Evolutionary conservation across 805 yeast genomes (phyloP).

Genomic region (Brettanomyces bruxellensis): DNA sequence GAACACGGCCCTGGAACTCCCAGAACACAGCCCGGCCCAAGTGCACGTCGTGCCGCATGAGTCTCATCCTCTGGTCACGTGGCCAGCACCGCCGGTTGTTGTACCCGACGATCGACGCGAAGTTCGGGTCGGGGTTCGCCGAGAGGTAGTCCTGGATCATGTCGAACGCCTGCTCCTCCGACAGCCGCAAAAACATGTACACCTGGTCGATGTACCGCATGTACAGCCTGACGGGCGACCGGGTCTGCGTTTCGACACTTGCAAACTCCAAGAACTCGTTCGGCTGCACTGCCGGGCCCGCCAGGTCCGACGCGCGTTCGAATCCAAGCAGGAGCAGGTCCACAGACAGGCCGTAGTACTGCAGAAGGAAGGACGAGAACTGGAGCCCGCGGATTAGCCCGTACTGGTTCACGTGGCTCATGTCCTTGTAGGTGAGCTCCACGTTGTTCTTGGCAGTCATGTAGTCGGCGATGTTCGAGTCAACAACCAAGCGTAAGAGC

Average conservation of each 20-base stretch:
- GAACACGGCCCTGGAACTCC: constrained; percentile 79
- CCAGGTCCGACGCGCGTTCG: constrained; percentile 80
- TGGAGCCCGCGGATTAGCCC: constrained; percentile 87
- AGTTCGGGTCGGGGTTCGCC: constrained; percentile 89
- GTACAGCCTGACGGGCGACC: constrained; percentile 73
- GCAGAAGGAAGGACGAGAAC: constrained; percentile 82
- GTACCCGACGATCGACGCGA: constrained; percentile 77
- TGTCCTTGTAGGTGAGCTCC: constrained; percentile 77
- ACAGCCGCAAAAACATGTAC: constrained; percentile 69
- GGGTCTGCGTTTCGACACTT: constrained; percentile 45
- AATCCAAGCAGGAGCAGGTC: constrained; percentile 79
- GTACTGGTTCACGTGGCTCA: constrained; percentile 85
- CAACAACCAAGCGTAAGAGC: constrained; percentile 69
- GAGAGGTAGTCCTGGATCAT: constrained; percentile 66
- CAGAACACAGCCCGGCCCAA: constrained; percentile 87
- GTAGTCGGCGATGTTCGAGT: constrained; percentile 89
- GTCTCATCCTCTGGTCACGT: constrained; percentile 78
- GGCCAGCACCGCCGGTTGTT: constrained; percentile 95
- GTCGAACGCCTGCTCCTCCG: constrained; percentile 64
- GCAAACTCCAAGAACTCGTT: constrained; percentile 72
- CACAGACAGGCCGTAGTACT: constrained; percentile 78
- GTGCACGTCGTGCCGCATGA: constrained; percentile 85
- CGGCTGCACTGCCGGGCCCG: constrained; percentile 67
- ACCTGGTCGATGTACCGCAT: constrained; percentile 77
- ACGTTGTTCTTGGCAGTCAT: constrained; percentile 87